Percentiles rank a stretch among this genome's conserved stretches.
These are phyloP conservation scores for Epicoccum nigrum DNA, from an alignment of 2,329 filamentous ascomycete species.

Conservation along the genomic window DNA sequence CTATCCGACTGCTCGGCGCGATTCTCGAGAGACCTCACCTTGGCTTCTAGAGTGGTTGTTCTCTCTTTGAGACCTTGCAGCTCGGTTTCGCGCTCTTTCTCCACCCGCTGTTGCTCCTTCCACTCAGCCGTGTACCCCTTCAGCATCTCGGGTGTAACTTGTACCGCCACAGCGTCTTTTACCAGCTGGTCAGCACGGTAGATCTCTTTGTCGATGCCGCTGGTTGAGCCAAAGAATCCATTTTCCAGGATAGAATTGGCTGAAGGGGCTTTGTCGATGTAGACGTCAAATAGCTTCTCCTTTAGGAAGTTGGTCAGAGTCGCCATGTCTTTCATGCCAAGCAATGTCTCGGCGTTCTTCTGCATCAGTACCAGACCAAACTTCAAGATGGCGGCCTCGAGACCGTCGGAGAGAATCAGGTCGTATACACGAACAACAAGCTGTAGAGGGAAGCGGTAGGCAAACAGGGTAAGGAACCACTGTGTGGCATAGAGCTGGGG, in stretches of 20 bases:
- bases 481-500: slow-evolving; percentile 96
- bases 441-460: slow-evolving; percentile 95
- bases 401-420: slow-evolving; percentile 88
- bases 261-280: slow-evolving; percentile 92
- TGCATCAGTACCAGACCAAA: slow-evolving; percentile 97
- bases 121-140: slow-evolving; percentile 83
- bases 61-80: slow-evolving; percentile 69
- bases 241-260: slow-evolving; percentile 93
- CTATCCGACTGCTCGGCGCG: slow-evolving; percentile 85
- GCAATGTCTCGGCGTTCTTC: slow-evolving; percentile 79
- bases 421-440: slow-evolving; percentile 97
- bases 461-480: slow-evolving; percentile 98
- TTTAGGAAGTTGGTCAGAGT: slow-evolving; percentile 88
- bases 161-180: slow-evolving; percentile 86
- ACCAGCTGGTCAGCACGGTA: slow-evolving; percentile 95
- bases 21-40: slow-evolving; percentile 85
- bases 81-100: slow-evolving; percentile 83
- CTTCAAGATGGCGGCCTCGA: slow-evolving; percentile 85
- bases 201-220: slow-evolving; percentile 90
- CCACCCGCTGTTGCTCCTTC: slow-evolving; percentile 85
- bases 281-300: slow-evolving; percentile 92
- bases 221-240: slow-evolving; percentile 93
- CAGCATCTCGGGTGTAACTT: slow-evolving; percentile 82
- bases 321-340: slow-evolving; percentile 89
- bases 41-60: slow-evolving; percentile 68